A percentile compares a stretch with the other conserved stretches of the same genome.
These are phyloP conservation scores for Kalanchoe fedtschenkoi DNA, from an alignment of 164 flowering plant genomes.

Conservation along the genomic window DNA sequence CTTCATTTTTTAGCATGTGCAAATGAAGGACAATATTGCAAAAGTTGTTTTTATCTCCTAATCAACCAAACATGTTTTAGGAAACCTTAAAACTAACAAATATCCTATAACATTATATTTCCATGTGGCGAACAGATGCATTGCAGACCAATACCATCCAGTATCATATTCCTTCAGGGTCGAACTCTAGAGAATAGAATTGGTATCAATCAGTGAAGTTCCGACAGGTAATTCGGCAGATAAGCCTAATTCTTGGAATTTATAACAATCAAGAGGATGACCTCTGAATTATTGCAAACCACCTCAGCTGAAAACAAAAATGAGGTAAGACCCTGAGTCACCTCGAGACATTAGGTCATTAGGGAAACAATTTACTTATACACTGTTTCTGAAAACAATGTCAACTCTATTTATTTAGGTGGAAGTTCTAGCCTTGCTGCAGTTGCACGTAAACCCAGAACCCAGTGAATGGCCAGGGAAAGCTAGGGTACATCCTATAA, in stretches of 20 bases:
- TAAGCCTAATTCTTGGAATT: slow-evolving; percentile 75
- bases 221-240: slow-evolving; percentile 79
- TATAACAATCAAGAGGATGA: neutral
- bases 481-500: slow-evolving; percentile 95
- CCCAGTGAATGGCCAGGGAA: slow-evolving; percentile 97
- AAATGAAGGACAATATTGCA: no score
- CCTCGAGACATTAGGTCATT: neutral
- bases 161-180: slow-evolving; percentile 47
- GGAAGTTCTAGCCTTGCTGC: slow-evolving; percentile 86
- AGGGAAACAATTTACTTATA: no score
- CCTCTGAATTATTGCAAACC: neutral
- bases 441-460: slow-evolving; percentile 70
- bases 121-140: slow-evolving; percentile 96
- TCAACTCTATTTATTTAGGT: slow-evolving; percentile 21
- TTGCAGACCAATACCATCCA: slow-evolving; percentile 94
- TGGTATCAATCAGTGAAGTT: slow-evolving; percentile 88
- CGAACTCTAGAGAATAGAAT: slow-evolving; percentile 62
- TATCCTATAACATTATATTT: slow-evolving; percentile 56
- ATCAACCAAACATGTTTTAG: no score
- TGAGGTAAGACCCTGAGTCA: no score
- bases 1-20: no score
- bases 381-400: slow-evolving; percentile 23
- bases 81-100: no score
- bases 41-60: no score
- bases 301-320: neutral